Evolutionary conservation across 2,329 filamentous ascomycete genomes (phyloP), one percentile per base, ranked within the genome.

Genomic region (Lecanoromycetidae sp.): DNA sequence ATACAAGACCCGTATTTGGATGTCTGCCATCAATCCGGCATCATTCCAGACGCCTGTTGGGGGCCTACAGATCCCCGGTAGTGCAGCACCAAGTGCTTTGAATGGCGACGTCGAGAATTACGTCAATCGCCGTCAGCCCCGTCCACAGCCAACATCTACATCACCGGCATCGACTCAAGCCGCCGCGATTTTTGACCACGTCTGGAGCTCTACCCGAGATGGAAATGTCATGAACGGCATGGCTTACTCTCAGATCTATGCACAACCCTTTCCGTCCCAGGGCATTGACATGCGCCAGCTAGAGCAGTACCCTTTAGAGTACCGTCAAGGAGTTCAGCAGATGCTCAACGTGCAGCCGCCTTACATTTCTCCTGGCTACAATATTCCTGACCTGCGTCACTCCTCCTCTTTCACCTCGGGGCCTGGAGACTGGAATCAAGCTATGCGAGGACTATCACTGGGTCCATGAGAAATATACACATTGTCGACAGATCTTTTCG

Each of bases 1-100:
- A 53, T 98, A 96, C 74, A 98, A 98, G 71, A 94, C 90, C 19
- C 80, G 93, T 57, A 98, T 98, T 58, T 98, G 91, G 91, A 94
- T 98, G 86, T 96, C 90, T 4, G 91, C 91, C 3, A 94, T 98
- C 64, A 98, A 98, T 62, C 91, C 91, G 6, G 91, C 90, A 4
- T 95, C 90, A 0, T 95, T 96, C 63, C 84, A 84, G 20, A 88
- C 80, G 53, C 83, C 84, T 15, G 79, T 79, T 3, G 71, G 85
- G 40, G 82, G 82, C 22, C 69, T 87, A 19, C 80, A 82, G 60
- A 78, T 80, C 2, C 79, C 82, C 1, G 80, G 78, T 52, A 76
- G 76, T 23, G 73, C 83, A 56, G 77, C 78, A 0, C 77, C 78
- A 7, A 80, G 79, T 20, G 77, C 79, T 20, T 74, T 84, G n/a